Base-by-base conservation (phyloP, 23 red algal species). In the Gracilaria vermiculophylla region DNA sequence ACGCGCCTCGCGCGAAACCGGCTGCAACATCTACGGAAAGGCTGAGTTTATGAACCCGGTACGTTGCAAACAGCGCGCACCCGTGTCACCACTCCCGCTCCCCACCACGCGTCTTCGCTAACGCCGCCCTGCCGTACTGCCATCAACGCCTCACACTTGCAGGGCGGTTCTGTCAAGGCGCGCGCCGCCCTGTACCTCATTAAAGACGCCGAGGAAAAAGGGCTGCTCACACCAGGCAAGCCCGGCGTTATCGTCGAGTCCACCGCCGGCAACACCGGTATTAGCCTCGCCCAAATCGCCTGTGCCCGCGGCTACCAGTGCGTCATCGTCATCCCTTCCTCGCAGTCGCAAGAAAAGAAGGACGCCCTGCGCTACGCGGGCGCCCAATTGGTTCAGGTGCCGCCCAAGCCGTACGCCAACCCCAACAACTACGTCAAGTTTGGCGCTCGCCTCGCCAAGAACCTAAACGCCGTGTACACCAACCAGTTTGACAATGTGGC, bases 201-300 rank as follows among this genome's bases (percentile, higher is more conserved):
- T 49, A 36, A 41, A 10, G 72, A 92, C 67, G 94, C 94, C 43
- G 94, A 96, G 81, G n/a, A 67, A 17, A 9, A 24, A 19, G 89
- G 94, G 3, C 58, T 92, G 25, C 67, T 96, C 50, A 96, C 78
- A 25, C 88, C 77, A 2, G 94, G 94, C 31, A 39, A 83, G 42
- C 53, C 60, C 25, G 79, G 77, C 48, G 75, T 83, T 24, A 92
- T 96, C 35, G 94, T 96, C 2, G 94, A 96, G 77, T 31, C 86
- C 80, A 96, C 94, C 14, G 86, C 94, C 1, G 94, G 94, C 0
- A 96, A 96, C 88, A 96, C 94, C 29, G 94, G 94, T 58, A 96
- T 96, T 54, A 90, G 87, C 21, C 81, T 96, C 2, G 88, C 94
- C 20, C 50, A 92, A 16, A 61, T 96, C 25, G 94, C 87, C 2